phyloP scores from a whole-genome alignment of 192 early-diverging fungal genomes.

The Backusella tarrabulga region DNA sequence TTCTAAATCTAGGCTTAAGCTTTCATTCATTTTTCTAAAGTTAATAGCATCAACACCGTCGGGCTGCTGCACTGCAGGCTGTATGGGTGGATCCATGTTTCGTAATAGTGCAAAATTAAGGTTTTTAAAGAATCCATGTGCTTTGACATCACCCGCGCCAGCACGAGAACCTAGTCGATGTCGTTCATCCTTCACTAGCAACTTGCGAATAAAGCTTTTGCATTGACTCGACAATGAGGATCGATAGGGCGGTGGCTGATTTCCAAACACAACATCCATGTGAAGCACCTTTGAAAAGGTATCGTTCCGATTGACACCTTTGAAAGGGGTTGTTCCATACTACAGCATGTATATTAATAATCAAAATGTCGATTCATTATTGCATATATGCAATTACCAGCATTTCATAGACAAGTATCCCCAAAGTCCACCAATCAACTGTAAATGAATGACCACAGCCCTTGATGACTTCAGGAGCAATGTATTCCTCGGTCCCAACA shows the following conservation, averaged over 20 bases:
- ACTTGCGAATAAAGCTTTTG: slow-evolving; percentile 77
- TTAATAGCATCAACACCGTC: slow-evolving; percentile 66
- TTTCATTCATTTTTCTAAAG: slow-evolving; percentile 65
- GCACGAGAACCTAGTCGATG: slow-evolving; percentile 83
- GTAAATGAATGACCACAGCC: slow-evolving; percentile 91
- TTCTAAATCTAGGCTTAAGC: slow-evolving; percentile 65
- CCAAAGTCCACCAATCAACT: slow-evolving; percentile 99
- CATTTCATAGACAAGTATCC: slow-evolving; percentile 98
- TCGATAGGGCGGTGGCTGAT: slow-evolving; percentile 21
- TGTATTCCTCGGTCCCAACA: slow-evolving; percentile 99
- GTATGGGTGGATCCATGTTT: slow-evolving; percentile 81
- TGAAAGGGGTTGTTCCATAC: slow-evolving; percentile 96
- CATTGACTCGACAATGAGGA: slow-evolving; percentile 33
- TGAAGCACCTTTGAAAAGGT: slow-evolving; percentile 91
- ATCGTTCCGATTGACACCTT: slow-evolving; percentile 80
- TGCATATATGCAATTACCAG: slow-evolving; percentile 46
- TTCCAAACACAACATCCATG: slow-evolving; percentile 76
- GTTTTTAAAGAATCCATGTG: slow-evolving; percentile 86
- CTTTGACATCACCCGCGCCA: slow-evolving; percentile 93
- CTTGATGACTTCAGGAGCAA: slow-evolving; percentile 52
- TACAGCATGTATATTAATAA: neutral
- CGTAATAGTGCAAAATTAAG: slow-evolving; percentile 93
- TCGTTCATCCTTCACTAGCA: slow-evolving; percentile 90
- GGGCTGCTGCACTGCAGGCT: slow-evolving; percentile 54
- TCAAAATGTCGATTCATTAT: neutral